phyloP scores from a whole-genome alignment of 1,139 yeast genomes.

The Geotrichum histeridarum region DNA sequence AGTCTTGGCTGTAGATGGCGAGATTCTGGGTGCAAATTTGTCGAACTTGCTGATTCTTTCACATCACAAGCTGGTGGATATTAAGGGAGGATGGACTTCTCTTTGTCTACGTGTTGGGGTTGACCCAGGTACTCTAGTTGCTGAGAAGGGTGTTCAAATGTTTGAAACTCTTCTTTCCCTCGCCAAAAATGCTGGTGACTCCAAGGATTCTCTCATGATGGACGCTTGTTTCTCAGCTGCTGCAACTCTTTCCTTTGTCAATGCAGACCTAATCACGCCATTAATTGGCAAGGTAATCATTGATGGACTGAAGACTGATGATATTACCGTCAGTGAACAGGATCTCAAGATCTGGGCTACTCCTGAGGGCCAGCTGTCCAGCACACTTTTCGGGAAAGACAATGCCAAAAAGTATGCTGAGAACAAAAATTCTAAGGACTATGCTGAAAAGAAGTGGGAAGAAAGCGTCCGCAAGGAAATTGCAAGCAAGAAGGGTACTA shows the following conservation, averaged over 20 bases:
- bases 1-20: slow-evolving; percentile 3
- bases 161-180: slow-evolving; percentile 34
- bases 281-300: slow-evolving; percentile 43
- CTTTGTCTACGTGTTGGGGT: slow-evolving; percentile 55
- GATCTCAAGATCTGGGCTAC: slow-evolving; percentile 63
- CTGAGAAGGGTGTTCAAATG: slow-evolving; percentile 40
- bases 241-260: slow-evolving; percentile 65
- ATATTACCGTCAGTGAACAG: slow-evolving; percentile 37
- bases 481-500: slow-evolving; percentile 46
- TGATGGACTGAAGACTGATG: slow-evolving; percentile 33
- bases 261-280: slow-evolving; percentile 58
- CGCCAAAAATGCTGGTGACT: slow-evolving; percentile 27
- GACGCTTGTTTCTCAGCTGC: slow-evolving; percentile 53
- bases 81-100: slow-evolving; percentile 73
- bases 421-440: slow-evolving; percentile 69
- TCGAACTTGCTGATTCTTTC: slow-evolving; percentile 49
- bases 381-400: slow-evolving; percentile 50
- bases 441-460: slow-evolving; percentile 88
- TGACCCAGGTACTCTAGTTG: slow-evolving; percentile 62
- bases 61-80: slow-evolving; percentile 45
- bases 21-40: slow-evolving; percentile 42
- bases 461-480: slow-evolving; percentile 71
- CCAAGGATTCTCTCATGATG: slow-evolving; percentile 21
- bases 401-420: slow-evolving; percentile 31
- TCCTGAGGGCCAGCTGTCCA: slow-evolving; percentile 62